phyloP scores from a whole-genome alignment of 2,329 filamentous ascomycete species.

The Fusarium camptoceras region DNA sequence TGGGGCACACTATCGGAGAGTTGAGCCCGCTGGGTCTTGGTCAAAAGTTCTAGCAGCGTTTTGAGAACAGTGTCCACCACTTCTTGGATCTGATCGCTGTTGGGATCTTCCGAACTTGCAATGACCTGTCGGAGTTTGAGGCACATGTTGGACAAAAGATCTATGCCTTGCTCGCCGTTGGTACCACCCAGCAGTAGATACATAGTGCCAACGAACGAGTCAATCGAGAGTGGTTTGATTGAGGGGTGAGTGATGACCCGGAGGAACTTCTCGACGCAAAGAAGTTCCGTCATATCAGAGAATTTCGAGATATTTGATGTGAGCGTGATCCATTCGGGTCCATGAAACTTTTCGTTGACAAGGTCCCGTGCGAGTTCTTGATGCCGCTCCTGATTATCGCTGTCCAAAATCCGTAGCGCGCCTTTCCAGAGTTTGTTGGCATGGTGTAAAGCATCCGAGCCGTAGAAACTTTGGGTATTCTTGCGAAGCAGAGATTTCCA shows the following conservation, averaged over 20 bases:
- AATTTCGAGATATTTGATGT: background rate
- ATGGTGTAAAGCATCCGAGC: background rate
- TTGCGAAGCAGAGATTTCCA: constrained; percentile 8
- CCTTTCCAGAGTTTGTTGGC: constrained; percentile 3
- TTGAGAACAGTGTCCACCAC: background rate
- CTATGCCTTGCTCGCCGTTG: constrained; percentile 47
- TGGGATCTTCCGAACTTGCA: background rate
- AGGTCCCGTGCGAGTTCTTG: constrained; percentile 8
- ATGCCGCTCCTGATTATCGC: background rate
- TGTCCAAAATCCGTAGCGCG: constrained; percentile 1
- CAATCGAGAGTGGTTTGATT: constrained; percentile 45
- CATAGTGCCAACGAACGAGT: constrained; percentile 49
- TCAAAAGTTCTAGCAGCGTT: constrained; percentile 2
- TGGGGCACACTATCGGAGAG: background rate
- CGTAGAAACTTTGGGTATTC: background rate
- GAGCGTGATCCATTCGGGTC: background rate
- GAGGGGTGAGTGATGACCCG: background rate
- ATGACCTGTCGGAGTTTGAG: no score
- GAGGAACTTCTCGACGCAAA: background rate
- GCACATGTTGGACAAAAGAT: constrained; percentile 31
- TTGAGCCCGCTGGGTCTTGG: background rate
- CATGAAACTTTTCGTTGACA: constrained; percentile 3
- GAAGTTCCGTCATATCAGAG: background rate
- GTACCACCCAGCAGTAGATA: constrained; percentile 49
- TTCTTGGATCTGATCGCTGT: background rate